phyloP scores from a whole-genome alignment of 108 stramenopile genomes.

The Cyclotella atomus region DNA sequence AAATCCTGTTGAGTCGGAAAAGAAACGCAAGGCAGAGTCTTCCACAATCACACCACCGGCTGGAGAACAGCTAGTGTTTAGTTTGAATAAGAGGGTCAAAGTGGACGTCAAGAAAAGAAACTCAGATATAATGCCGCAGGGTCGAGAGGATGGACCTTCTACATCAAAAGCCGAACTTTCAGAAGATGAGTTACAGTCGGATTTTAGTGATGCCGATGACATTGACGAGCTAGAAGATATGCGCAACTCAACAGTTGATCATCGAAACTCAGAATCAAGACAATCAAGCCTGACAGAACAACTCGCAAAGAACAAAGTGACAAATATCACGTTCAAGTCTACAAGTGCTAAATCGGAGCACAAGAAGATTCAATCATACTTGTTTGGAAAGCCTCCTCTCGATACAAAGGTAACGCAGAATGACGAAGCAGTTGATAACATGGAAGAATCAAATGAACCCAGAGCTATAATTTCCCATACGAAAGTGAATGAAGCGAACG shows the following conservation, averaged over 20 bases:
- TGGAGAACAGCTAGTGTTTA: conserved; percentile 26
- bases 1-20: neutral
- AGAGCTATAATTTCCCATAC: neutral
- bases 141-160: conserved; percentile 14
- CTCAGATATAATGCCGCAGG: conserved; percentile 17
- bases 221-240: no score
- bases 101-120: conserved; percentile 4
- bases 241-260: no score
- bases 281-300: neutral
- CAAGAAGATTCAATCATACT: conserved; percentile 26
- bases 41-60: conserved; percentile 25
- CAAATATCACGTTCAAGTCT: neutral
- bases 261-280: no score
- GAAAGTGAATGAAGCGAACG: neutral
- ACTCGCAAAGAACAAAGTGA: neutral
- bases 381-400: conserved; percentile 41
- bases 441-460: neutral
- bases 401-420: neutral
- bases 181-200: conserved; percentile 48
- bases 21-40: conserved; percentile 16
- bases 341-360: neutral
- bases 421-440: neutral
- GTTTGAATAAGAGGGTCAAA: conserved; percentile 34
- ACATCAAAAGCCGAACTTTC: conserved; percentile 32
- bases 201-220: conserved; percentile 43